Evolutionary conservation across 116 monocot genomes (phyloP).

Genomic region (Dioscorea cayenensis): DNA sequence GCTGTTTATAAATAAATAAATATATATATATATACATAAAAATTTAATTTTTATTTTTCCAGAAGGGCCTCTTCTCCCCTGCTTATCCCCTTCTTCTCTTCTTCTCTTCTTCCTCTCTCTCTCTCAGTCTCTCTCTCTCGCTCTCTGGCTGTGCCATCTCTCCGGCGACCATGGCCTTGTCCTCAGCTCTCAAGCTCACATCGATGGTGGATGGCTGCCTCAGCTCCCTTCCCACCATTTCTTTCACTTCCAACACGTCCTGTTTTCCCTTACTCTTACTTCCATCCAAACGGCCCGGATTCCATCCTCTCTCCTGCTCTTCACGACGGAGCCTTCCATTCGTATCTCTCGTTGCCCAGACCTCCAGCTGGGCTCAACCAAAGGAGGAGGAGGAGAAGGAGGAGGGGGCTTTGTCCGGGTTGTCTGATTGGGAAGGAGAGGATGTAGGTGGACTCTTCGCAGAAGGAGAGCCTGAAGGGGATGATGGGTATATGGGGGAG

Average conservation of each 20-base stretch:
- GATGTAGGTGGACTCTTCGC: not conserved
- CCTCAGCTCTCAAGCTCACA: slow-evolving; percentile 3
- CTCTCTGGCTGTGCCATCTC: not conserved
- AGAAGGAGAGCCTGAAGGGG: not conserved
- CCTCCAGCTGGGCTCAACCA: slow-evolving; percentile 22
- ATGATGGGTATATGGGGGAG: not conserved
- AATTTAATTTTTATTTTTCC: too few relatives aligned
- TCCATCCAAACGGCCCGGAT: not conserved
- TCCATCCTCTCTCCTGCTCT: not conserved
- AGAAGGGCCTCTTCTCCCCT: too few relatives aligned
- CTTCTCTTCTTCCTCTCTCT: not conserved
- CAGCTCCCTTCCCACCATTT: not conserved
- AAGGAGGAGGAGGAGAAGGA: slow-evolving; percentile 16
- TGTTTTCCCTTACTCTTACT: not conserved
- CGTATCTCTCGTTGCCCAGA: slow-evolving; percentile 16
- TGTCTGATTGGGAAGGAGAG: slow-evolving; percentile 1
- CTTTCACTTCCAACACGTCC: not conserved
- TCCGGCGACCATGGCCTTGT: slow-evolving; percentile 7
- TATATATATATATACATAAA: too few relatives aligned
- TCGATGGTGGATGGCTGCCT: slow-evolving; percentile 1
- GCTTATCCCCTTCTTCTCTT: too few relatives aligned
- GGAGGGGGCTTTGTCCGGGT: not conserved
- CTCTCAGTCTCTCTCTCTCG: not conserved
- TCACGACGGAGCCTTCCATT: not conserved
- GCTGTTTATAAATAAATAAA: too few relatives aligned